Evolutionary conservation across 2,329 filamentous ascomycete genomes (phyloP).

Genomic region (Graphiopsis chlorocephala): DNA sequence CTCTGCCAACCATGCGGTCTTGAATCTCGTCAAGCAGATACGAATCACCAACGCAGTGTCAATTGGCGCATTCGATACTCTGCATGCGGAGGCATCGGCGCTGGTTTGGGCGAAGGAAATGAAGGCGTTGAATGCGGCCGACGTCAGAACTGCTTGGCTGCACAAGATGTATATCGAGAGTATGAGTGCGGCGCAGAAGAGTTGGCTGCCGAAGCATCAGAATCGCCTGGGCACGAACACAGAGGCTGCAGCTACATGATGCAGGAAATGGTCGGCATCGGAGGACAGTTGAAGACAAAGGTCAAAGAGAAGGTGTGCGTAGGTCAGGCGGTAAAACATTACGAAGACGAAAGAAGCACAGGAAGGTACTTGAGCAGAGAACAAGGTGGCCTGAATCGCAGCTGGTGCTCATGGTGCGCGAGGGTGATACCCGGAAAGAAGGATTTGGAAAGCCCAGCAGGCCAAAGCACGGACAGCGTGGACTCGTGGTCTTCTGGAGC

Average conservation of each 20-base stretch:
- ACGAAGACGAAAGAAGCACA: conserved; percentile 70
- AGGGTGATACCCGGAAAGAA: conserved; percentile 42
- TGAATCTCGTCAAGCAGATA: conserved; percentile 60
- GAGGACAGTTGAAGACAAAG: conserved; percentile 83
- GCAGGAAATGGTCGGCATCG: conserved; percentile 89
- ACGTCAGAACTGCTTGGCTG: conserved; percentile 71
- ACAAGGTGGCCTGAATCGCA: conserved; percentile 63
- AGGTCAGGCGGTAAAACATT: conserved; percentile 81
- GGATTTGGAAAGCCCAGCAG: conserved; percentile 21
- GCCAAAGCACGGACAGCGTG: conserved; percentile 28
- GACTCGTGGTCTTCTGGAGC: conserved; percentile 19
- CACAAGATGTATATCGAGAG: conserved; percentile 75
- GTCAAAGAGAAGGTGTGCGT: conserved; percentile 78
- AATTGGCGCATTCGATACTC: conserved; percentile 82
- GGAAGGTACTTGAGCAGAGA: conserved; percentile 69
- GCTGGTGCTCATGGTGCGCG: conserved; percentile 92
- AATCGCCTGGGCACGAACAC: conserved; percentile 38
- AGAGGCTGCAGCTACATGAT: conserved; percentile 71
- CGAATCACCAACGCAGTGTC: conserved; percentile 68
- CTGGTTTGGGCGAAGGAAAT: conserved; percentile 82
- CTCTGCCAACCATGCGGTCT: conserved; percentile 82
- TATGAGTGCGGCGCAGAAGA: conserved; percentile 82
- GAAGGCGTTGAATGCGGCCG: conserved; percentile 85
- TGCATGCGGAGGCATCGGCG: conserved; percentile 76
- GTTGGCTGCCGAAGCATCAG: conserved; percentile 50